A percentile compares a stretch with the other conserved stretches of the same genome.
These are phyloP conservation scores for Nicotiana undulata DNA, from an alignment of 257 asterid species.

Conservation along the genomic window DNA sequence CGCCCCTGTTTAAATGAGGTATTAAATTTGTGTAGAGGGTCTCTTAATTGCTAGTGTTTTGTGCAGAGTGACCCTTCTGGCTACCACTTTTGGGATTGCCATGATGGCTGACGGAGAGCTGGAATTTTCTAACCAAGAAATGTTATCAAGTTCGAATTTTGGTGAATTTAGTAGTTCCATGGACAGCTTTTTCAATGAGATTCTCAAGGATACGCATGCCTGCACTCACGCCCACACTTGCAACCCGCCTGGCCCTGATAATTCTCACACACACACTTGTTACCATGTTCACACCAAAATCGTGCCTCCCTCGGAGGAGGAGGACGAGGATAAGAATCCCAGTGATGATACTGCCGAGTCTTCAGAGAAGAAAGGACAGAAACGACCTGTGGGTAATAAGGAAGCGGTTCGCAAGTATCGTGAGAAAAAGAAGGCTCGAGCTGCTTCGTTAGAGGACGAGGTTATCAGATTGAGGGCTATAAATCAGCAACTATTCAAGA, in stretches of 20 bases:
- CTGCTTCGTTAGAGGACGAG: constrained; percentile 90
- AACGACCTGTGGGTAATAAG: constrained; percentile 77
- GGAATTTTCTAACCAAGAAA: constrained; percentile 33
- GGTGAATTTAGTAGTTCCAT: constrained; percentile 38
- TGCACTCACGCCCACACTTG: constrained; percentile 96
- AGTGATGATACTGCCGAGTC: constrained; percentile 95
- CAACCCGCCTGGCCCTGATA: constrained; percentile 88
- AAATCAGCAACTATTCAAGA: constrained; percentile 85
- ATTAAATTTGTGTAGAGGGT: not conserved
- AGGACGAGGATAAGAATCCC: constrained; percentile 43
- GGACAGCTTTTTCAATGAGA: constrained; percentile 32
- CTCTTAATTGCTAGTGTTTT: not conserved
- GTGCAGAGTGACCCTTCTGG: not conserved
- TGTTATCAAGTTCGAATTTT: constrained; percentile 29
- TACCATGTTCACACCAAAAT: constrained; percentile 94
- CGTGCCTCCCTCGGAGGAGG: constrained; percentile 60
- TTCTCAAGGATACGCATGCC: constrained; percentile 40
- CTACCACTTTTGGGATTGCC: not conserved
- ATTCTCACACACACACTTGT: constrained; percentile 70
- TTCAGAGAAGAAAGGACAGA: constrained; percentile 51
- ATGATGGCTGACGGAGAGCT: constrained; percentile 39
- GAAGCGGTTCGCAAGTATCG: constrained; percentile 98
- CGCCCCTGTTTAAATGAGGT: no score
- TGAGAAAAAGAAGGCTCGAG: constrained; percentile 87
- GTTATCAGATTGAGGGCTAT: constrained; percentile 63